A percentile compares a stretch with the other conserved stretches of the same genome.
These are phyloP conservation scores for Xylaria bambusicola DNA, from an alignment of 495 filamentous ascomycete species.

Conservation along the genomic window DNA sequence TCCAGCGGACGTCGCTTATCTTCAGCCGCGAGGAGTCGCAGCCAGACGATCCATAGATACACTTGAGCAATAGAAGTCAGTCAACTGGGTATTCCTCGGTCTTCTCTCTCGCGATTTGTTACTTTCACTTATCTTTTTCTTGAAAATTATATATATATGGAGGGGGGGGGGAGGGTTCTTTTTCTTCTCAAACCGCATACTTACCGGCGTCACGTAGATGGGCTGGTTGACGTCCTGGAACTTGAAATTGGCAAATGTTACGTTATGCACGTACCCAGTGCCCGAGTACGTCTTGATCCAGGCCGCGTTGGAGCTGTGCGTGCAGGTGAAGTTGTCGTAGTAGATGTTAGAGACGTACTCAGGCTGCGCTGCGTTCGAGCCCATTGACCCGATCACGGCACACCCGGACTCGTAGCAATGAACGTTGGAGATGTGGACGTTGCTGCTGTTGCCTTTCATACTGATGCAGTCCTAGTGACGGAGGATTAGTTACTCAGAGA, in stretches of 20 bases:
- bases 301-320: conserved; percentile 52
- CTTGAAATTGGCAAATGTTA: conserved; percentile 54
- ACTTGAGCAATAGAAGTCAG: no score
- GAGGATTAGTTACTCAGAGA: no score
- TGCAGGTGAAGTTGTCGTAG: conserved; percentile 45
- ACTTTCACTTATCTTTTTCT: no score
- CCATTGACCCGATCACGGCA: conserved; percentile 40
- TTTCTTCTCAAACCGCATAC: no score
- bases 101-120: no score
- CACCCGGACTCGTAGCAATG: conserved; percentile 45
- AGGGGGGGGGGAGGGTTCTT: no score
- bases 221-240: conserved; percentile 54
- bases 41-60: conserved; percentile 53
- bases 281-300: conserved; percentile 60
- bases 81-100: no score
- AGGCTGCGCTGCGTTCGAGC: conserved; percentile 34
- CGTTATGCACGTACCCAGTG: conserved; percentile 47
- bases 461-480: conserved; percentile 62
- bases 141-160: no score
- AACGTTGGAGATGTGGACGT: conserved; percentile 43
- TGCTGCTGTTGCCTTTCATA: conserved; percentile 61
- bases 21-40: conserved; percentile 56
- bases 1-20: conserved; percentile 54
- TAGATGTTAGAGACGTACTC: conserved; percentile 42
- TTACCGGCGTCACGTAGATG: conserved; percentile 53